These are phyloP conservation scores for Cladophialophora immunda DNA, from an alignment of 2,329 filamentous ascomycete genomes.

Conservation along the genomic window DNA sequence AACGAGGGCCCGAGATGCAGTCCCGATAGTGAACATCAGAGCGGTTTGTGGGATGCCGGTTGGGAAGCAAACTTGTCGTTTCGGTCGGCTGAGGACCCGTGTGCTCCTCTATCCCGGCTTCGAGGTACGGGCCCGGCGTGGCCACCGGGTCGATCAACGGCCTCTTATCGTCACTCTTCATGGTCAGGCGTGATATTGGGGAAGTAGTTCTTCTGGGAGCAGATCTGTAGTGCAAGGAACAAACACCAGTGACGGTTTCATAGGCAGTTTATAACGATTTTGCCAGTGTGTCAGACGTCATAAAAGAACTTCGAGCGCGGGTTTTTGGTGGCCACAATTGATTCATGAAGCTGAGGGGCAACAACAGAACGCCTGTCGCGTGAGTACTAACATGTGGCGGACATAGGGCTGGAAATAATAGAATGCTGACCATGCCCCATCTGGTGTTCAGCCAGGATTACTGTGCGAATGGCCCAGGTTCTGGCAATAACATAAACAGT, in stretches of 20 bases:
- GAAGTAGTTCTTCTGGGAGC: not conserved
- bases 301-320: not conserved
- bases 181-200: not conserved
- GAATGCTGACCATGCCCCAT: constrained; percentile 19
- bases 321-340: constrained; percentile 10
- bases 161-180: constrained; percentile 9
- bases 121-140: constrained; percentile 3
- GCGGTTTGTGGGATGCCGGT: constrained; percentile 4
- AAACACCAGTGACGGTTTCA: not conserved
- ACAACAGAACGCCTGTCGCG: not conserved
- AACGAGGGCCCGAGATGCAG: constrained; percentile 49
- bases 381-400: not conserved
- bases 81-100: constrained; percentile 21
- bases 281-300: constrained; percentile 13
- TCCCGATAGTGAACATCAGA: constrained; percentile 30
- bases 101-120: constrained; percentile 8
- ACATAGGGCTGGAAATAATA: constrained; percentile 16
- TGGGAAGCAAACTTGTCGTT: constrained; percentile 27
- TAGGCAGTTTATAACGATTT: not conserved
- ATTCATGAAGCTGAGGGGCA: constrained; percentile 13
- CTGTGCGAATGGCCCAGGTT: constrained; percentile 9
- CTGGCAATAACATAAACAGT: not conserved
- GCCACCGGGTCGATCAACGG: constrained; percentile 19
- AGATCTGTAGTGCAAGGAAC: not conserved
- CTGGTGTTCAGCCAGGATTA: constrained; percentile 6